Conservation (phyloP, 1,284 basidiomycete species). For the Trametes versicolor region DNA sequence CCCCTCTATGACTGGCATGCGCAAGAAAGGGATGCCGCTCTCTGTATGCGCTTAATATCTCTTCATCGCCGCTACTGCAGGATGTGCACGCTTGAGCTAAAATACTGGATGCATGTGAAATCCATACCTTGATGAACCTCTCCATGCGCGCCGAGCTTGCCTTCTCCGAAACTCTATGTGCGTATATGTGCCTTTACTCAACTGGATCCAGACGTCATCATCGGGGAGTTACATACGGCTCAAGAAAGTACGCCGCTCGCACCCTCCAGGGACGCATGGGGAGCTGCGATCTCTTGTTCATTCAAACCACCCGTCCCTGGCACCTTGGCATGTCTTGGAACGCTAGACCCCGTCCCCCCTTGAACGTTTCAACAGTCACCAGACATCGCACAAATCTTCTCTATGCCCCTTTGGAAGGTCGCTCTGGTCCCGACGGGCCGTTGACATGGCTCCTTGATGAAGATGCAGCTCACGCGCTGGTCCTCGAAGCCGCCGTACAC, state of each 20-base stretch:
- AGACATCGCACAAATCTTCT: not conserved
- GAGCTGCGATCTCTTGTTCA: too few relatives aligned
- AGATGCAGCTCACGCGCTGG: not conserved
- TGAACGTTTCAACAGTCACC: not conserved
- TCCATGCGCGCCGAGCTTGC: not conserved
- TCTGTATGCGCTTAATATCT: too few relatives aligned
- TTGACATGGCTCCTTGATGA: not conserved
- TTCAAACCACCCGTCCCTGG: not conserved
- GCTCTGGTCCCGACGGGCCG: not conserved
- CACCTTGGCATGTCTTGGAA: not conserved
- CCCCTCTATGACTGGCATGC: not conserved
- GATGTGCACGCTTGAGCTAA: too few relatives aligned
- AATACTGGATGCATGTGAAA: too few relatives aligned
- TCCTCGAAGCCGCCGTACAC: slow-evolving; percentile 1
- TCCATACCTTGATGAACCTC: too few relatives aligned
- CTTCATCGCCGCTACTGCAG: too few relatives aligned
- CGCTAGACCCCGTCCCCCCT: not conserved
- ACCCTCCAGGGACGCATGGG: too few relatives aligned
- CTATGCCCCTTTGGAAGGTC: not conserved
- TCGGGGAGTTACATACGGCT: too few relatives aligned
- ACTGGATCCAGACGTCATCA: too few relatives aligned
- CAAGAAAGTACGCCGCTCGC: too few relatives aligned
- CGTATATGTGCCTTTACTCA: not conserved
- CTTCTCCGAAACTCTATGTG: not conserved
- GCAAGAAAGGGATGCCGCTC: too few relatives aligned